These are phyloP conservation scores for Pestalotiopsis sp. DNA, from an alignment of 2,329 filamentous ascomycete genomes.

Conservation along the genomic window DNA sequence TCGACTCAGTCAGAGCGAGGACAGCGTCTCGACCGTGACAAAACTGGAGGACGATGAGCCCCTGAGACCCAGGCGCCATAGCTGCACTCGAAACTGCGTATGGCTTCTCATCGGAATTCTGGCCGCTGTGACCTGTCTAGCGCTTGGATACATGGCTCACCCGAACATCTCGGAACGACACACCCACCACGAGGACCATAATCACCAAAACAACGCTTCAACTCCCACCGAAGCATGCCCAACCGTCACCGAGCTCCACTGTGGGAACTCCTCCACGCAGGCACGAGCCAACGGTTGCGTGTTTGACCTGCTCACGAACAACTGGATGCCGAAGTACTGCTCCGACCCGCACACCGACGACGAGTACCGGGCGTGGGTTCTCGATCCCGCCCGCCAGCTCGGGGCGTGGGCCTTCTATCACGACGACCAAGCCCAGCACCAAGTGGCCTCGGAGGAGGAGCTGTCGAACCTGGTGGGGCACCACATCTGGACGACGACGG, in stretches of 20 bases:
- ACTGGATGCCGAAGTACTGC: constrained; percentile 5
- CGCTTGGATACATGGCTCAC: background rate
- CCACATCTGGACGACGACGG: background rate
- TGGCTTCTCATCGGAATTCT: background rate
- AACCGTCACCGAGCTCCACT: background rate
- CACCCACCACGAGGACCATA: background rate
- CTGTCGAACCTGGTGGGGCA: background rate
- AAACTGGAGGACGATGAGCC: background rate
- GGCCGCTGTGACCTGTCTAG: background rate
- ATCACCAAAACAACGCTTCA: background rate
- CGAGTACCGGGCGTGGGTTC: constrained; percentile 1
- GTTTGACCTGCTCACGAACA: constrained; percentile 6
- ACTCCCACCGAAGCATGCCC: background rate
- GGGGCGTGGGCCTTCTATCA: background rate
- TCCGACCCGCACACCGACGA: background rate
- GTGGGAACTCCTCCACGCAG: background rate
- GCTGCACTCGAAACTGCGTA: background rate
- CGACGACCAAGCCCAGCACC: background rate
- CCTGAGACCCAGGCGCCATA: background rate
- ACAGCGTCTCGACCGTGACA: background rate
- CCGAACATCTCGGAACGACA: background rate
- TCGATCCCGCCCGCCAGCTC: background rate
- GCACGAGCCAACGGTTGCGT: background rate
- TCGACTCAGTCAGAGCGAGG: background rate
- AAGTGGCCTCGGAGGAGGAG: background rate